Evolutionary conservation across 768 basidiomycete genomes (phyloP), one percentile per base, ranked within the genome.

Genomic region (Trametes punicea): DNA sequence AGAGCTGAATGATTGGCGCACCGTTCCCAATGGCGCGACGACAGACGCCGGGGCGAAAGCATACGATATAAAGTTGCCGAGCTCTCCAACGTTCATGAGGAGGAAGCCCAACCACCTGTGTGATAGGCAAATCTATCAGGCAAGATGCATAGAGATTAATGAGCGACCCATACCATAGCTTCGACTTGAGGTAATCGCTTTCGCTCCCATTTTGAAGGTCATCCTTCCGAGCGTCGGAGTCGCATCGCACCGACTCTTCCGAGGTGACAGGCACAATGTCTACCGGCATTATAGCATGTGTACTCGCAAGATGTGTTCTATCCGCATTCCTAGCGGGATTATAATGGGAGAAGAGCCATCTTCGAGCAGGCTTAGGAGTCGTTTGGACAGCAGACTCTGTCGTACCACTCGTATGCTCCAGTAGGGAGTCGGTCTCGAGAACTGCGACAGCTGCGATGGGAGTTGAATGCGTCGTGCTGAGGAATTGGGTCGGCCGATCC

Each of bases 11-110:
- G 44, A 39, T 21, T 51, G 29, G 72, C 85, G 73, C 63, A 96
- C 94, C 41, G 92, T 94, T n/a, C 96, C 96, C 10, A 98, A 77
- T 26, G 96, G 96, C 0, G 96, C 94, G 11, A 98, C 93, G 4
- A 95, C 74, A n/a, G 90, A 92, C 5, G 93, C 92, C 8, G 93
- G 93, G 20, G 92, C 92, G 71, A 81, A 95, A 0, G 86, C 93
- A 59, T 95, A 95, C 0, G 90, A 90, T 44, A 85, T 86, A 65
- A 97, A 98, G 67, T 98, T 98, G 6, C 93, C 83, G 68, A 74
- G 73, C 60, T 99, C 96, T 13, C 96, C 96, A 20, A 96, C 57
- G 61, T 93, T 92, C 85, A 98, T 94, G 46, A 97, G 77, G 13
- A 83, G 58, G 64, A 98, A 88, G 1, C 96, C 96, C 10, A 80